These are phyloP conservation scores for Exophiala lecanii-corni DNA, from an alignment of 2,329 filamentous ascomycete genomes.

Conservation along the genomic window DNA sequence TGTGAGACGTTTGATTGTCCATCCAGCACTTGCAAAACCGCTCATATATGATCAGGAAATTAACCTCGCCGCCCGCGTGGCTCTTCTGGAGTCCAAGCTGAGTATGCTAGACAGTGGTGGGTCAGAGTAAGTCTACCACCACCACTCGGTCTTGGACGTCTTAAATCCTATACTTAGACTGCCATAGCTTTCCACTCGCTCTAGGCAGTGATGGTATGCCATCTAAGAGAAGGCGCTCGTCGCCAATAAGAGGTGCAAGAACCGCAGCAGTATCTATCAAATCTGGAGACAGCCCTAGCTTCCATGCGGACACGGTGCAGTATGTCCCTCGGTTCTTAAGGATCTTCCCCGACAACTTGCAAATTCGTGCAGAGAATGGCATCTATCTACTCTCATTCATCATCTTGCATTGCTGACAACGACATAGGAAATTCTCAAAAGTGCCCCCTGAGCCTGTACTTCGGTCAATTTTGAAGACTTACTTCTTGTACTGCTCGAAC, in stretches of 20 bases:
- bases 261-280: not conserved
- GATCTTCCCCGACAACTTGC: no score
- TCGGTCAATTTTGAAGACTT: slow-evolving; percentile 29
- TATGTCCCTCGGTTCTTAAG: no score
- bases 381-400: no score
- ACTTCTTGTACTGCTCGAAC: slow-evolving; percentile 35
- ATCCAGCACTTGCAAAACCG: no score
- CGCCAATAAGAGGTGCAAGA: not conserved
- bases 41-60: slow-evolving; percentile 5
- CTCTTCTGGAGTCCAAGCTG: slow-evolving; percentile 14
- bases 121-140: slow-evolving; percentile 4
- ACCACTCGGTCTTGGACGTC: not conserved
- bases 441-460: slow-evolving; percentile 18
- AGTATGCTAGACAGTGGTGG: slow-evolving; percentile 8
- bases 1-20: no score
- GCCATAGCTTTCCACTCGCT: not conserved
- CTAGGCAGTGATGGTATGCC: not conserved
- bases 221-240: slow-evolving; percentile 3
- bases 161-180: not conserved
- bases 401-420: not conserved
- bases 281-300: slow-evolving; percentile 1
- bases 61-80: slow-evolving; percentile 12
- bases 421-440: slow-evolving; percentile 4
- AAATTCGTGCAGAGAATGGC: not conserved
- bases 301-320: not conserved